Evolutionary conservation across 148 eudicot species (phyloP).

Genomic region (Camellia lanceoleosa): DNA sequence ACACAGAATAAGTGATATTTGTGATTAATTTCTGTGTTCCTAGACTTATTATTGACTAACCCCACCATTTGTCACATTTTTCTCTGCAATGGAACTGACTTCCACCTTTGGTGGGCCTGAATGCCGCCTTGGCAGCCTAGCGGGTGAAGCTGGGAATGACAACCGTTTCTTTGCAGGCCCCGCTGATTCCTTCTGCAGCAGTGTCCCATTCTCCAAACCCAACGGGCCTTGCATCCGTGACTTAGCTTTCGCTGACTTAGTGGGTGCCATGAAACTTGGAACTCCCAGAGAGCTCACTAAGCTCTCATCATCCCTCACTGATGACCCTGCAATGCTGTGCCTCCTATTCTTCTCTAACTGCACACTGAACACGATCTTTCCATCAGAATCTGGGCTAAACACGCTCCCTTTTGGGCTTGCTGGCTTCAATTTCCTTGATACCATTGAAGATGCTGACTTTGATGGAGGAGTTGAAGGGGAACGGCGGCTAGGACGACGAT

Average conservation of each 20-base stretch:
- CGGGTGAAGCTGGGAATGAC: slow-evolving; percentile 67
- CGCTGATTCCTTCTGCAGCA: slow-evolving; percentile 43
- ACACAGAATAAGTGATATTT: no score
- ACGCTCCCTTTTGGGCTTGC: slow-evolving; percentile 44
- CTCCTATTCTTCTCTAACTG: slow-evolving; percentile 58
- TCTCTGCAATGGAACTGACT: slow-evolving; percentile 13
- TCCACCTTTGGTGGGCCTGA: slow-evolving; percentile 49
- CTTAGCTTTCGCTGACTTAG: slow-evolving; percentile 77
- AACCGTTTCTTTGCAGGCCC: slow-evolving; percentile 58
- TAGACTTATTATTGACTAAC: background rate
- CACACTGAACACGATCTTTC: slow-evolving; percentile 45
- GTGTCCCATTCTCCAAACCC: slow-evolving; percentile 44
- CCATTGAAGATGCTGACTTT: slow-evolving; percentile 6
- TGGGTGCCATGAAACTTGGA: slow-evolving; percentile 86
- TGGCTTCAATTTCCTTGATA: slow-evolving; percentile 39
- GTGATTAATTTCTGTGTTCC: no score
- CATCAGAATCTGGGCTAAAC: slow-evolving; percentile 55
- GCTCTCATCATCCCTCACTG: slow-evolving; percentile 78
- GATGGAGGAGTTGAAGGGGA: slow-evolving; percentile 53
- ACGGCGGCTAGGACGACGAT: slow-evolving; percentile 30
- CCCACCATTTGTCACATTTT: slow-evolving; percentile 15
- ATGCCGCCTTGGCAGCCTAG: slow-evolving; percentile 58
- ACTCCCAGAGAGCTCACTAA: slow-evolving; percentile 60
- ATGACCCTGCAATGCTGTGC: slow-evolving; percentile 60
- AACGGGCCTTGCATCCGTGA: slow-evolving; percentile 43